Conservation (phyloP, 1,284 basidiomycete genomes). For the Austropuccinia psidii region DNA sequence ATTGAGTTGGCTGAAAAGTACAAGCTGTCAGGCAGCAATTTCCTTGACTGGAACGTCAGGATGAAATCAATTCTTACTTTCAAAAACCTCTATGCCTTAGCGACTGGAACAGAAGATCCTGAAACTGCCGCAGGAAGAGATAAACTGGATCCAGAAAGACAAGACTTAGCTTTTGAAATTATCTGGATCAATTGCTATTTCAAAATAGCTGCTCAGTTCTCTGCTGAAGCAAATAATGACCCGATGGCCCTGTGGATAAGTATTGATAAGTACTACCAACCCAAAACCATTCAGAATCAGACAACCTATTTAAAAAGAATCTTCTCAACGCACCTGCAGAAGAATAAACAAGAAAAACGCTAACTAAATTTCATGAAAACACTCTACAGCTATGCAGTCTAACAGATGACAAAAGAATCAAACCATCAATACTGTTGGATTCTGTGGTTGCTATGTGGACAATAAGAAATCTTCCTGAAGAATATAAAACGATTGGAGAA, state of each 20-base stretch:
- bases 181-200: neutral
- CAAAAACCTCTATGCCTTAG: neutral
- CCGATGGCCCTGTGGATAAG: neutral
- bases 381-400: neutral
- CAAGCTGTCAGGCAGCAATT: neutral
- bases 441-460: neutral
- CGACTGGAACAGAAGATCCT: neutral
- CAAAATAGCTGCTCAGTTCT: neutral
- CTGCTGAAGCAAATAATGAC: neutral
- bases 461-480: neutral
- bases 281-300: constrained; percentile 3
- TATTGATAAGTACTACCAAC: neutral
- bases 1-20: neutral
- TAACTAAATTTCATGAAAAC: neutral
- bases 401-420: neutral
- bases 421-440: neutral
- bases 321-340: neutral
- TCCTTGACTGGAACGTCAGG: neutral
- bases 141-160: neutral
- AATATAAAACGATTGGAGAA: neutral
- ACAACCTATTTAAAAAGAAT: neutral
- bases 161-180: neutral
- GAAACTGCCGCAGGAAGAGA: neutral
- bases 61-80: neutral
- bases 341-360: neutral